These are phyloP conservation scores for Echeveria elegans DNA, from an alignment of 164 flowering plant genomes.

Conservation along the genomic window DNA sequence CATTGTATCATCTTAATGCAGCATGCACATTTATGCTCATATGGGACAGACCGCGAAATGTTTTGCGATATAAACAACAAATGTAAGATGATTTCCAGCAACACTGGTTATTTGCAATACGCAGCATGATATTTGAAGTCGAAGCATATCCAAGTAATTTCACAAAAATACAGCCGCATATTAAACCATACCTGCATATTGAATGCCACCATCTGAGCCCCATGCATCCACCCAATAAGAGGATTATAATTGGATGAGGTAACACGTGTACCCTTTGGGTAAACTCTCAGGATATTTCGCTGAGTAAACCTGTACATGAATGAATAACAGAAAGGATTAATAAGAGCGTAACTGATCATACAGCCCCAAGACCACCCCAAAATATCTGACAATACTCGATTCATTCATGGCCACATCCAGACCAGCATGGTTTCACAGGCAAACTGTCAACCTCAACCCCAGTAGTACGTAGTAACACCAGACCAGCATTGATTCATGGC, in stretches of 20 bases:
- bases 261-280: conserved; percentile 56
- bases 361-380: background rate
- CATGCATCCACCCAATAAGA: conserved; percentile 54
- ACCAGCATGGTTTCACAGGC: background rate
- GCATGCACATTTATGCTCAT: background rate
- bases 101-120: background rate
- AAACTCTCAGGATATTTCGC: conserved; percentile 48
- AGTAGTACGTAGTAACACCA: background rate
- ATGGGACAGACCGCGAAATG: background rate
- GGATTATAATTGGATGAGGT: conserved; percentile 68
- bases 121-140: background rate
- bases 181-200: conserved; percentile 51
- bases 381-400: background rate
- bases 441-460: background rate
- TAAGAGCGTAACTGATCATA: conserved; percentile 1
- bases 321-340: conserved; percentile 6
- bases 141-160: background rate
- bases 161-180: background rate
- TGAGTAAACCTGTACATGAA: conserved; percentile 45
- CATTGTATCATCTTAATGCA: background rate
- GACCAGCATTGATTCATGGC: background rate
- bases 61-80: background rate
- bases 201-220: conserved; percentile 74
- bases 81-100: background rate
- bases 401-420: too few species aligned